These are phyloP conservation scores for Botryotinia narcissicola DNA, from an alignment of 2,329 filamentous ascomycete genomes.

Conservation along the genomic window DNA sequence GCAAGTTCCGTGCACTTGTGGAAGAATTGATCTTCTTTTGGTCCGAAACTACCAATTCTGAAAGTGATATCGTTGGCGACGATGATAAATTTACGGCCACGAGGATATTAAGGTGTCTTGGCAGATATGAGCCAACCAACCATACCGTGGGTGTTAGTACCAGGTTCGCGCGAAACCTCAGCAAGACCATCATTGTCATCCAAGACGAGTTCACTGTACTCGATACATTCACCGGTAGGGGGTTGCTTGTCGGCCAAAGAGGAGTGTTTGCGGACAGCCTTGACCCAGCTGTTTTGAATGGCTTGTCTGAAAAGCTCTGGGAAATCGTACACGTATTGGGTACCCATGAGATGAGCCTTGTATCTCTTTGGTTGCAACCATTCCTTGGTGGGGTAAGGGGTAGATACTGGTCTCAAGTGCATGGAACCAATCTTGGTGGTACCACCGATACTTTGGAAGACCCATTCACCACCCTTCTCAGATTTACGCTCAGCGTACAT, in stretches of 20 bases:
- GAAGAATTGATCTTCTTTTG: slow-evolving; percentile 97
- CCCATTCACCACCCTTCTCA: slow-evolving; percentile 89
- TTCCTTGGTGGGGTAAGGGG: slow-evolving; percentile 96
- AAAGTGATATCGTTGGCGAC: slow-evolving; percentile 99
- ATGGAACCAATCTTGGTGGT: slow-evolving; percentile 93
- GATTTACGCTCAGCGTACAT: slow-evolving; percentile 97
- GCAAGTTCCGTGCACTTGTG: slow-evolving; percentile 97
- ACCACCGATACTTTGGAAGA: slow-evolving; percentile 96
- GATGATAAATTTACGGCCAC: slow-evolving; percentile 88
- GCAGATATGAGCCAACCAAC: slow-evolving; percentile 96
- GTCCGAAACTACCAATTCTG: slow-evolving; percentile 97
- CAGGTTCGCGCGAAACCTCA: slow-evolving; percentile 91
- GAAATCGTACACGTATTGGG: slow-evolving; percentile 99
- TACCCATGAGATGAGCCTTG: slow-evolving; percentile 99
- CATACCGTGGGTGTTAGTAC: slow-evolving; percentile 96
- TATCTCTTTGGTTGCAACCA: slow-evolving; percentile 98
- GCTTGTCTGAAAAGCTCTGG: slow-evolving; percentile 98
- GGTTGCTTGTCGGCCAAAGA: slow-evolving; percentile 78
- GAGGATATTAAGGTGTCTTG: slow-evolving; percentile 91
- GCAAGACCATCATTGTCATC: slow-evolving; percentile 90
- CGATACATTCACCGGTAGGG: slow-evolving; percentile 83
- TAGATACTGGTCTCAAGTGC: slow-evolving; percentile 86
- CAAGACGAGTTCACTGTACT: slow-evolving; percentile 89
- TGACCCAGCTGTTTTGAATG: slow-evolving; percentile 90
- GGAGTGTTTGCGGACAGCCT: slow-evolving; percentile 70